phyloP scores from a whole-genome alignment of 495 filamentous ascomycete genomes.

The Trichoderma reesei region DNA sequence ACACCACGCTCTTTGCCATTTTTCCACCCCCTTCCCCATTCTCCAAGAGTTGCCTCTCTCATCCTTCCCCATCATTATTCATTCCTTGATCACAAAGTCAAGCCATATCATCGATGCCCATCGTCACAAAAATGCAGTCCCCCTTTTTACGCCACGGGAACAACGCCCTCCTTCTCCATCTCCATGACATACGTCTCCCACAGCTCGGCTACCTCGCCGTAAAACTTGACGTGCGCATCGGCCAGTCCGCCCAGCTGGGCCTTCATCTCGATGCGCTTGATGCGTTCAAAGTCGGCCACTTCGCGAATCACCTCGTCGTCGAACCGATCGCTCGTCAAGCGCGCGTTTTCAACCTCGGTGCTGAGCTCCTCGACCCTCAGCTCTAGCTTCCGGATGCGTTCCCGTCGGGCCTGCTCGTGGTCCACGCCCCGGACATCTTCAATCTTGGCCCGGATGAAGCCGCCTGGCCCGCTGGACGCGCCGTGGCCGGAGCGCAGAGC shows the following conservation, averaged over 20 bases:
- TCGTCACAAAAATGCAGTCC: too few relatives aligned
- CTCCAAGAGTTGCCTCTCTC: too few relatives aligned
- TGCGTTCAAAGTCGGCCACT: conserved; percentile 87
- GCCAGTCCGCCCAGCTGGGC: conserved; percentile 74
- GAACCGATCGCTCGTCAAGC: conserved; percentile 73
- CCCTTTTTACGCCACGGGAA: conserved; percentile 10
- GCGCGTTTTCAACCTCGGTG: conserved; percentile 75
- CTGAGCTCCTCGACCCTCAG: conserved; percentile 84
- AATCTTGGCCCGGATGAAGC: conserved; percentile 90
- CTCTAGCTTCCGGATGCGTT: conserved; percentile 81
- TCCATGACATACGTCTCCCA: conserved; percentile 87
- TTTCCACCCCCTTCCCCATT: too few relatives aligned
- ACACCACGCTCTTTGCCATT: too few relatives aligned
- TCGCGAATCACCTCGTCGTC: conserved; percentile 92
- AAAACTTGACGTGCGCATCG: conserved; percentile 81
- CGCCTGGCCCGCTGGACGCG: conserved; percentile 56
- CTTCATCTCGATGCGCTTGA: conserved; percentile 89
- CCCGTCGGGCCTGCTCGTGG: conserved; percentile 81
- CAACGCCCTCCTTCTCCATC: conserved; percentile 61
- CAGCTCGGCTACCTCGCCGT: conserved; percentile 62
- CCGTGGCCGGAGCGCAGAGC: conserved; percentile 57
- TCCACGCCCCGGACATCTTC: conserved; percentile 96
- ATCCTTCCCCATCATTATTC: too few relatives aligned
- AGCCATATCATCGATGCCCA: too few relatives aligned
- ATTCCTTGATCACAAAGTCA: too few relatives aligned